Conservation (phyloP, 441 rosid species). For the Kokia cookei region DNA sequence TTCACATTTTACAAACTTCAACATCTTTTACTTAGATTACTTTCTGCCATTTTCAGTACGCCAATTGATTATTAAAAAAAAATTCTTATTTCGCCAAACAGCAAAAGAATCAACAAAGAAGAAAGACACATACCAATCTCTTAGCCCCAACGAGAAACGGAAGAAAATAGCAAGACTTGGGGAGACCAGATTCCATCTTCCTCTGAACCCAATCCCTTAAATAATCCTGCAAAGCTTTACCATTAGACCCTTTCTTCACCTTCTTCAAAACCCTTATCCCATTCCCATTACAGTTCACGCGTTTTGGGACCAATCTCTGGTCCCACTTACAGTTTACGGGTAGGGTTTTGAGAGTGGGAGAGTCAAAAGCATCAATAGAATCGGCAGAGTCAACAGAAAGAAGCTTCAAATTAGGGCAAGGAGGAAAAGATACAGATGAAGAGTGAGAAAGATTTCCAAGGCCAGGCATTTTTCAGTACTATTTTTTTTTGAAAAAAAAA, state of each 20-base stretch:
- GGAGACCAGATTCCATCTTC: conserved; percentile 35
- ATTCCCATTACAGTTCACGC: not conserved
- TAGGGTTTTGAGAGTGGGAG: conserved; percentile 16
- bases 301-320: conserved; percentile 4
- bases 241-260: conserved; percentile 24
- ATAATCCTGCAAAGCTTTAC: conserved; percentile 37
- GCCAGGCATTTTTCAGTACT: conserved; percentile 55
- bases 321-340: conserved; percentile 23
- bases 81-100: too few species aligned
- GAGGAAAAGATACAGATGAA: conserved; percentile 31
- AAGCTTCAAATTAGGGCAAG: conserved; percentile 32
- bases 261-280: conserved; percentile 23
- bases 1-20: not conserved
- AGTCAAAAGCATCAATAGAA: conserved; percentile 5
- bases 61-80: not conserved
- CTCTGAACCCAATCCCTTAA: conserved; percentile 38
- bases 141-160: conserved; percentile 60
- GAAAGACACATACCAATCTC: conserved; percentile 29
- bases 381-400: conserved; percentile 27
- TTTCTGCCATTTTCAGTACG: not conserved
- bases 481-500: not conserved
- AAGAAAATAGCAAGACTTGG: conserved; percentile 28
- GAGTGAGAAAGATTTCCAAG: conserved; percentile 43
- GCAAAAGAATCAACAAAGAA: not conserved
- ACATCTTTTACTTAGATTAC: not conserved